These are phyloP conservation scores for Claviceps cyperi DNA, from an alignment of 2,329 filamentous ascomycete species.

Conservation along the genomic window DNA sequence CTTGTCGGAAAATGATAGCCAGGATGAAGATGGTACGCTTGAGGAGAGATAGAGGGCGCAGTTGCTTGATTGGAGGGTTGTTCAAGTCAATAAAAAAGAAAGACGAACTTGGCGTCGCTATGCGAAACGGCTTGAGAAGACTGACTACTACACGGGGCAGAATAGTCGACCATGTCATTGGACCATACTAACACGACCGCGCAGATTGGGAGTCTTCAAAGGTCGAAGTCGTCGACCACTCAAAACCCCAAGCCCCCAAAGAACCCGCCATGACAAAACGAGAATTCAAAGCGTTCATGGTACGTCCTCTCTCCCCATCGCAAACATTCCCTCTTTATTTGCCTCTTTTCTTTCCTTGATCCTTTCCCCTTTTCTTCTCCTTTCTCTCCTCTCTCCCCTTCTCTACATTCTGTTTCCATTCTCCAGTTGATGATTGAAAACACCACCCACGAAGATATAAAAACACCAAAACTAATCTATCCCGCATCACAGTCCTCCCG, in stretches of 20 bases:
- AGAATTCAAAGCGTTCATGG: conserved; percentile 71
- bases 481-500: conserved; percentile 28
- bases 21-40: conserved; percentile 11
- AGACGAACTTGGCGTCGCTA: background rate
- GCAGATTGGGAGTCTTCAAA: conserved; percentile 2
- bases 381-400: background rate
- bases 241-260: conserved; percentile 23
- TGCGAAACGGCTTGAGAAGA: no score
- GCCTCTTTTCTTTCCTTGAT: background rate
- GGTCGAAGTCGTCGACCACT: conserved; percentile 50
- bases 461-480: background rate
- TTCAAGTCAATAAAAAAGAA: background rate
- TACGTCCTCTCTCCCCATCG: conserved; percentile 11
- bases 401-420: background rate
- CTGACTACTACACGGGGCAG: no score
- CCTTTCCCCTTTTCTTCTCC: background rate
- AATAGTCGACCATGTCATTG: no score
- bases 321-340: background rate
- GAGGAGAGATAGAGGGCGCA: background rate
- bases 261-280: conserved; percentile 42
- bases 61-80: no score
- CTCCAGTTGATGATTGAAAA: background rate
- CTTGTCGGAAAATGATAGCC: conserved; percentile 19
- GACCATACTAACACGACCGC: background rate
- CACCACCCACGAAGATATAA: background rate